Conservation (phyloP, 768 basidiomycete species). For the Suillus subluteus region DNA sequence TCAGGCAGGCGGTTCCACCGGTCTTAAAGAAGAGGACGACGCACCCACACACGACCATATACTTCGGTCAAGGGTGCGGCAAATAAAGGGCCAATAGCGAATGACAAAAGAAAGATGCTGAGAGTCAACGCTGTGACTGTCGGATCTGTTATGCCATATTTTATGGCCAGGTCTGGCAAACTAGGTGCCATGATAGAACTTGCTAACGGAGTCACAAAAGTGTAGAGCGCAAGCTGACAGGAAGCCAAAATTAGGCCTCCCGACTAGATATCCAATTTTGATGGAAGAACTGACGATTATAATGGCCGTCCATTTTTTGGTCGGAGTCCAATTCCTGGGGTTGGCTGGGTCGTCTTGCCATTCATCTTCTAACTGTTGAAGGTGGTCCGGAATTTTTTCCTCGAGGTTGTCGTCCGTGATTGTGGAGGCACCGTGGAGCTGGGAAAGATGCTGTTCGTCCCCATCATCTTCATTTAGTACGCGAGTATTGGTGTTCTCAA, state of each 20-base stretch:
- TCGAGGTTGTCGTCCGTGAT: not conserved
- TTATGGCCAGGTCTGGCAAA: not conserved
- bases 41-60: constrained; percentile 50
- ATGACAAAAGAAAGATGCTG: not conserved
- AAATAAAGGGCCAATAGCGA: not conserved
- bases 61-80: not conserved
- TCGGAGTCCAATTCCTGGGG: not conserved
- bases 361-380: not conserved
- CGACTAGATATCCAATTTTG: not conserved
- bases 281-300: constrained; percentile 42
- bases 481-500: not conserved
- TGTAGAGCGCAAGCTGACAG: not conserved
- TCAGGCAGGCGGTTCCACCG: not conserved
- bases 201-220: not conserved
- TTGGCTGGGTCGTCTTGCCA: constrained; percentile 58
- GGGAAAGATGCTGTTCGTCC: not conserved
- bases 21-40: not conserved
- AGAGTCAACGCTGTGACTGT: not conserved
- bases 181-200: constrained; percentile 4
- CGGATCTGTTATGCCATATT: not conserved
- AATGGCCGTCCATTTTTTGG: not conserved
- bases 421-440: not conserved
- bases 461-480: not conserved
- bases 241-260: not conserved
- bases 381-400: not conserved